Base-by-base conservation (phyloP, 2,329 filamentous ascomycete species). In the Cytospora mali region DNA sequence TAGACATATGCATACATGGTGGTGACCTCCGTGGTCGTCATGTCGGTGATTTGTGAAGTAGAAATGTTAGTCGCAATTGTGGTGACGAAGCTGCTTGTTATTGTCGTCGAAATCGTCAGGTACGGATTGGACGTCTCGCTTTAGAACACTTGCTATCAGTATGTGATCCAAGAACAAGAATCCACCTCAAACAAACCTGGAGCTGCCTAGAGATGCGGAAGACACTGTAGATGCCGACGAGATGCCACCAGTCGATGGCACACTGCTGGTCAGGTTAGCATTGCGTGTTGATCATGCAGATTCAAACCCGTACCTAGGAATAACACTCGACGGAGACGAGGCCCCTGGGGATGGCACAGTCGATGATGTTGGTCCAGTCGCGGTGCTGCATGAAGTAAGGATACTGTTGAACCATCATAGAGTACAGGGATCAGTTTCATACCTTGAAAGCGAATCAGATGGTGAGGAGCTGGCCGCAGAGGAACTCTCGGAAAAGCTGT, bases 11-110 rank as follows among this genome's bases (percentile, higher is more conserved):
- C 58, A 35, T 60, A 60, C 58, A 54, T 27, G 3, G 61, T 63
- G 21, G 53, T 65, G 29, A 29, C 29, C 21, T 54, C 48, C 23
- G 61, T 61, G 13, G 64, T 65, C 3, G 35, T 54, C 14, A 65
- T 21, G 61, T 63, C 57, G 6, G 61, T 66, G 14, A 64, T 54
- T 23, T 66, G 62, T 9, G 62, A 64, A 6, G 64, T 66, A 10
- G 62, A 66, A 9, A 55, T 50, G 27, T 62, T 66, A 29, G 64
- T 66, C 14, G 62, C 64, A 31, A 66, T 56, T 18, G 58, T 56
- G n/a, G 59, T 62, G 21, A 57, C 52, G 35, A 55, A 61, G 29
- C 61, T 65, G 27, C 56, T 61, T n/a, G 64, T 65, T 21, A 57
- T 48, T 21, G 63, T 65, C 4, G 60, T 62, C 21, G 63, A 60